Evolutionary conservation across 129 eudicot species (phyloP), one percentile per base, ranked within the genome.

Genomic region (Artemisia tridentata): DNA sequence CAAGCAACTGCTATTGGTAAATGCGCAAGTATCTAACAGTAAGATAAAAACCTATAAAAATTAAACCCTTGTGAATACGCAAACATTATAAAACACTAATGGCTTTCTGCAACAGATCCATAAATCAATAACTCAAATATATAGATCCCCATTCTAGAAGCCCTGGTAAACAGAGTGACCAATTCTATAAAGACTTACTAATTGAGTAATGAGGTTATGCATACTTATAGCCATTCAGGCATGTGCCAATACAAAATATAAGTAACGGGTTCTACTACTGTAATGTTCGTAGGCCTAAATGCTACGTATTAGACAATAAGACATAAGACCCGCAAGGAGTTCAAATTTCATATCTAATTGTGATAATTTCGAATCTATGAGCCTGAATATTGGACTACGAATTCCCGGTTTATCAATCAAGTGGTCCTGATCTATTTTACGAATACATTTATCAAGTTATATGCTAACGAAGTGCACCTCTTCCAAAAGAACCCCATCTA

Each of bases 1-100:
- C 98, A 91, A 78, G 93, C 96, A 52, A 91, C 63, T 62, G 91
- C 81, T 63, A 91, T 77, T 19, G 98, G 89, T 20, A 91, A 79
- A 75, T 86, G 79, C 21, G 77, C 62, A 46, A 96, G 96, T 68
- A 88, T 83, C 81, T 81, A 71, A 76, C 98, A 91, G 72, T 86
- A 84, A n/a, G 91, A 80, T 68, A 91, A 61, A 78, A 91, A 91
- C 98, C 98, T 91, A 71, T 23, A 41, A 67, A 61, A 31, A 73
- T 59, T 66, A 51, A 63, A 13, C 29, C 41, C 38, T 64, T 74
- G 61, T 64, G 69, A 55, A 70, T 27, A 53, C 17, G 17, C 9
- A 75, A 67, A 57, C n/a, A n/a, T n/a, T n/a, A n/a, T n/a, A n/a
- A n/a, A n/a, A n/a, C n/a, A n/a, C n/a, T n/a, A n/a, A n/a, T n/a